A percentile compares a stretch with the other conserved stretches of the same genome.
These are phyloP conservation scores for Dothideomycetes sp. DNA, from an alignment of 2,329 filamentous ascomycete genomes.

Conservation along the genomic window DNA sequence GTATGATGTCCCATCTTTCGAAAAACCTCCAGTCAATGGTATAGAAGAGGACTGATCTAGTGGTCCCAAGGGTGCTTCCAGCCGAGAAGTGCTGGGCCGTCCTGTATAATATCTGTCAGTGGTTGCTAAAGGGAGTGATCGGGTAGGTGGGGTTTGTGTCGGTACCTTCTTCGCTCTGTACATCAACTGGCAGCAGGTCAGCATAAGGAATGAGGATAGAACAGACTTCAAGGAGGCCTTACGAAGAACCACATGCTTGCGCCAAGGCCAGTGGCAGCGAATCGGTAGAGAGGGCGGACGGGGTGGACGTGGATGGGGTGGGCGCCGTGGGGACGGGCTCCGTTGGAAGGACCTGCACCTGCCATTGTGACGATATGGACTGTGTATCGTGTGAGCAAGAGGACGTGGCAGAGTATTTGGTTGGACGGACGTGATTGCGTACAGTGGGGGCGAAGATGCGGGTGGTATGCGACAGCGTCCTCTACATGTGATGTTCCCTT, in stretches of 20 bases:
- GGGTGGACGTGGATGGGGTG: conserved; percentile 50
- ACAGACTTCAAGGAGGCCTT: conserved; percentile 29
- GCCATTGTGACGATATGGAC: conserved; percentile 9
- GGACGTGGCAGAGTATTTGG: too few species aligned
- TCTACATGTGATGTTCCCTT: too few species aligned
- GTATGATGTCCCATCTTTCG: too few species aligned
- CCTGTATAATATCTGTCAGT: conserved; percentile 52
- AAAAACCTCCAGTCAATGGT: too few species aligned
- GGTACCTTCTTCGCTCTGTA: conserved; percentile 54
- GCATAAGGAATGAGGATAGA: not conserved
- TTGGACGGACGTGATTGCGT: not conserved
- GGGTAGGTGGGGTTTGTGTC: not conserved
- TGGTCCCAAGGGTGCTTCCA: conserved; percentile 97
- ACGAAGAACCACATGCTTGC: conserved; percentile 99
- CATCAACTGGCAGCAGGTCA: conserved; percentile 55
- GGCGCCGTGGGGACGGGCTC: conserved; percentile 27
- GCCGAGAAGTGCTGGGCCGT: conserved; percentile 80
- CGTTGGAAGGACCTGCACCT: conserved; percentile 5
- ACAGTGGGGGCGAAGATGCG: not conserved
- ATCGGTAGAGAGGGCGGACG: conserved; percentile 63
- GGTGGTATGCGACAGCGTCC: too few species aligned
- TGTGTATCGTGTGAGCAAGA: too few species aligned
- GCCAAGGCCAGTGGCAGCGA: conserved; percentile 74
- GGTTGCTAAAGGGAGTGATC: not conserved
- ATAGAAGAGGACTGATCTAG: too few species aligned